Evolutionary conservation across 1,284 basidiomycete species (phyloP), one percentile per base, ranked within the genome.

Genomic region (Puccinia triticina): DNA sequence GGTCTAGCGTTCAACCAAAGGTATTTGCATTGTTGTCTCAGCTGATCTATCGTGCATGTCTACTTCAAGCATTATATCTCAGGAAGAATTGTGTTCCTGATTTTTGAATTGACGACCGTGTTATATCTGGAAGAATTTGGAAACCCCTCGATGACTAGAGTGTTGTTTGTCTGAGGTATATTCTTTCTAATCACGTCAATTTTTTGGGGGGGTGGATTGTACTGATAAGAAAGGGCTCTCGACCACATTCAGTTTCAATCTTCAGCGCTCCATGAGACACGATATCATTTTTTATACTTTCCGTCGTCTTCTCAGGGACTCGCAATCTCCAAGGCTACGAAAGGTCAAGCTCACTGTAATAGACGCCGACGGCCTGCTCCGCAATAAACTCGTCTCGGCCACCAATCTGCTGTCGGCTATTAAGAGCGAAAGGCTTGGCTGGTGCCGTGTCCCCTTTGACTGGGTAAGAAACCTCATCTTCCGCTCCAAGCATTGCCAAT

Each of bases 221-320:
- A 14, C 48, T 21, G 18, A 64, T 59, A 29, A 5, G 69, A 16
- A n/a, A 67, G 18, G 40, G n/a, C 23, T 14, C 23, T 34, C 12
- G 23, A 69, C 18, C n/a, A 77, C 26, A n/a, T n/a, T 37, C 83
- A 92, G 94, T 95, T 66, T 92, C 94, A 29, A 93, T 97, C 82
- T 89, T 99, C 55, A 96, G 98, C 85, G 96, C 96, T 4, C 95
- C 93, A 0, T 89, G 96, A 76, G 98, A 98, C 86, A 94, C 94
- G 11, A 90, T 97, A 85, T 95, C 93, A 0, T 95, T 99, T 89
- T 98, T 98, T 89, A 91, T 99, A 89, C 89, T 99, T 29, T 89
- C 98, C 26, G 93, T 98, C 77, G 95, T 98, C 29, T 85, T 85
- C n/a, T 84, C 85, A 82, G 86, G 86, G 0, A 84, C 84, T 57